Evolutionary conservation across 345 rosid genomes (phyloP).

Genomic region (Garcia nutans): DNA sequence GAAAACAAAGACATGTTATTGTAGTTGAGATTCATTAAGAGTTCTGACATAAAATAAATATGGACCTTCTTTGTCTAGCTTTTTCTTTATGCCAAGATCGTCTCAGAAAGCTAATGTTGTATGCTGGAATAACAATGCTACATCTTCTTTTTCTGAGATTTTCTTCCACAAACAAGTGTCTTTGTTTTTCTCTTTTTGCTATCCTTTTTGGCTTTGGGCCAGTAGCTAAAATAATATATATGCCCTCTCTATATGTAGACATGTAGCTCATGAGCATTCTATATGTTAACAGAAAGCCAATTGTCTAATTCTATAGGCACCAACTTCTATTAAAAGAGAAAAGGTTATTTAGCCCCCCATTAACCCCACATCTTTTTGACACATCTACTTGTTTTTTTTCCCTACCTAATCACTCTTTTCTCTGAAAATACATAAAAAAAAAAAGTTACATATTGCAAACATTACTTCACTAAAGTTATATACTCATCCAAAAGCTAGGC

Average conservation of each 20-base stretch:
- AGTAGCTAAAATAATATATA: background rate
- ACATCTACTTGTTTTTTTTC: slow-evolving; percentile 22
- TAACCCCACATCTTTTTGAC: slow-evolving; percentile 23
- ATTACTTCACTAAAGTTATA: slow-evolving; percentile 9
- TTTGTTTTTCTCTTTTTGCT: background rate
- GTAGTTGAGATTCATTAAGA: no score
- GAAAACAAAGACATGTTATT: no score
- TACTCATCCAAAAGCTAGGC: slow-evolving; percentile 1
- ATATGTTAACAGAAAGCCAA: slow-evolving; percentile 10
- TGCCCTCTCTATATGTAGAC: background rate
- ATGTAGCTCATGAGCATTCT: slow-evolving; percentile 22
- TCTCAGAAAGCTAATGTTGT: slow-evolving; percentile 20
- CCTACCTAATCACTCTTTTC: slow-evolving; percentile 7
- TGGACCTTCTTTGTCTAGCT: background rate
- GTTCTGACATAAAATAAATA: no score
- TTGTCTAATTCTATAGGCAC: background rate
- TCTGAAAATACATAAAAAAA: background rate
- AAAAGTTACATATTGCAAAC: slow-evolving; percentile 1
- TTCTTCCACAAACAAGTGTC: background rate
- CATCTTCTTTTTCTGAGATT: no score
- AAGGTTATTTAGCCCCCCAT: background rate
- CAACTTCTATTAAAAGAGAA: background rate
- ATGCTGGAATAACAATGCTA: background rate
- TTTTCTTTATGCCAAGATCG: slow-evolving; percentile 20
- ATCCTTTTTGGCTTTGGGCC: background rate